phyloP scores from a whole-genome alignment of 352 stramenopile genomes.

The Phytophthora sp. region DNA sequence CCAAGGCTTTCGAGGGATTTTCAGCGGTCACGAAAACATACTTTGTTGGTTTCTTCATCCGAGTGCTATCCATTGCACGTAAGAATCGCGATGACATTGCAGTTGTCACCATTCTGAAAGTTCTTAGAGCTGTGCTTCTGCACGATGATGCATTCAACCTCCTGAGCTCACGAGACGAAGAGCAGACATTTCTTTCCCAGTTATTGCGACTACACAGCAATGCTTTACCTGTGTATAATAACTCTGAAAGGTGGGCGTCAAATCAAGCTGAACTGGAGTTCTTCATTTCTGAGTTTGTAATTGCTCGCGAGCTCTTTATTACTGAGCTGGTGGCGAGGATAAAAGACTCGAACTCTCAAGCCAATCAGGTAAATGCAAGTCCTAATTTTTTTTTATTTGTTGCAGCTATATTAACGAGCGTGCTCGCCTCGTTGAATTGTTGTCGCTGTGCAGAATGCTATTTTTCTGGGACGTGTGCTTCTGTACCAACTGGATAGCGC shows the following conservation, averaged over 20 bases:
- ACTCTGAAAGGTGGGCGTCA: background rate
- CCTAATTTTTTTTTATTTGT: background rate
- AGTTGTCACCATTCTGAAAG: conserved; percentile 19
- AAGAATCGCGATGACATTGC: conserved; percentile 14
- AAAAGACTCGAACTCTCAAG: conserved; percentile 3
- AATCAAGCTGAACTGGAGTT: conserved; percentile 30
- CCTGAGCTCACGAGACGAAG: conserved; percentile 23
- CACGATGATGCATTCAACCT: conserved; percentile 11
- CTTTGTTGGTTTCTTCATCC: conserved; percentile 26
- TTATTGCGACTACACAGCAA: conserved; percentile 21
- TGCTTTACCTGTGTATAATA: background rate
- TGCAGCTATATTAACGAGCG: conserved; percentile 7
- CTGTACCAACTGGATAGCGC: conserved; percentile 31
- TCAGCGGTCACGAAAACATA: conserved; percentile 13
- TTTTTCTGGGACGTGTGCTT: conserved; percentile 38
- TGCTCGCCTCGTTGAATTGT: background rate
- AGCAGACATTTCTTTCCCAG: conserved; percentile 35
- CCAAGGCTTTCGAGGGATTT: conserved; percentile 17
- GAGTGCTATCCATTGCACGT: conserved; percentile 16
- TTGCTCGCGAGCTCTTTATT: conserved; percentile 31
- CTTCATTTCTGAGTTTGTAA: conserved; percentile 41
- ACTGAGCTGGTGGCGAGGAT: conserved; percentile 19
- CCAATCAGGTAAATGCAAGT: conserved; percentile 15
- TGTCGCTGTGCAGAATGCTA: conserved; percentile 11
- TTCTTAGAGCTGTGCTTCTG: conserved; percentile 28